Base-by-base conservation (phyloP, 805 yeast genomes). In the Komagataella phaffii region DNA sequence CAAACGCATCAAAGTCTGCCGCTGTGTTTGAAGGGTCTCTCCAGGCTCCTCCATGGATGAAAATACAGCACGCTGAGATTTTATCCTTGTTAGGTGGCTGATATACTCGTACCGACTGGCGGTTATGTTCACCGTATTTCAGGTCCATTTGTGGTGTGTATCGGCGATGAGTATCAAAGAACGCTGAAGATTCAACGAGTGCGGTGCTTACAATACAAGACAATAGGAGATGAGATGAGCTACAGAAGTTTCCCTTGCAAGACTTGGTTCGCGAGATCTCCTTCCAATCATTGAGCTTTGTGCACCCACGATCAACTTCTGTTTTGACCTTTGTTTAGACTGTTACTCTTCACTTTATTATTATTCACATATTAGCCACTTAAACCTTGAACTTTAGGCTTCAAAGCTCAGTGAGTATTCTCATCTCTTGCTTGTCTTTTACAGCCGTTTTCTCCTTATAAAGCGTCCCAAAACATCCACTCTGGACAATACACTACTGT, bases 31-130 rank as follows among this genome's bases (percentile, higher is more conserved):
- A 61, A 1, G 80, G 77, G 59, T 85, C 95, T 54, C 87, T 71
- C 96, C 96, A 88, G 0, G 89, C 95, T 0, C 96, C 96, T 1
- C 96, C 96, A 64, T 88, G 96, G 45, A 88, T 74, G 57, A 80
- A 81, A 0, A 86, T 72, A 5, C 19, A 17, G 12, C 17, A 17
- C 46, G 23, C 14, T 44, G 12, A 12, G 10, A 44, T 7, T 10
- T 44, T 19, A n/a, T 5, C 46, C 7, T 14, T 14, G 2, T 3
- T 14, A 30, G 40, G n/a, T 5, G 40, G 40, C 14, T 10, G 40
- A 30, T 30, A 30, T 5, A 30, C 40, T 30, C 40, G n/a, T 14
- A 30, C 40, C 5, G 6, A 30, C 14, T 45, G 47, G 12, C 47
- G 47, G 10, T 2, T 2, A 30, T 30, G 40, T 78, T 51, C 17